phyloP scores from a whole-genome alignment of 2,329 filamentous ascomycete species.

The Neoscytalidium dimidiatum region DNA sequence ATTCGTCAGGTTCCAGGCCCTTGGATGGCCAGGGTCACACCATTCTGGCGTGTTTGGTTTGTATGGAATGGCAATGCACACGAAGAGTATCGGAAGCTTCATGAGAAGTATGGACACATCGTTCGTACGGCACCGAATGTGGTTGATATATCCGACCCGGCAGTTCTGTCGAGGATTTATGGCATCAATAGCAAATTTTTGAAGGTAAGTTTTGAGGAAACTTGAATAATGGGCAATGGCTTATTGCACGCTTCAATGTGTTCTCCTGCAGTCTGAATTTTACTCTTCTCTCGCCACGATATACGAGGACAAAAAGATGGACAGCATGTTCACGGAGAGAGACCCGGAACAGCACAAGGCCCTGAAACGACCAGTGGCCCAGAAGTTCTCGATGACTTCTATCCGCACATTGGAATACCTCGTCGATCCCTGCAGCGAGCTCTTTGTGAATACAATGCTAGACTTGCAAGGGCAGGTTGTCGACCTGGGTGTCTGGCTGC shows the following conservation, averaged over 20 bases:
- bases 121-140: not conserved
- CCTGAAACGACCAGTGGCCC: not conserved
- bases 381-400: not conserved
- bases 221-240: too few relatives aligned
- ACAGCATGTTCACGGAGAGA: not conserved
- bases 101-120: not conserved
- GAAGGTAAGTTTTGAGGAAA: not conserved
- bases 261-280: not conserved
- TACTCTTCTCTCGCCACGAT: not conserved
- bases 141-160: not conserved
- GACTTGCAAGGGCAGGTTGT: constrained; percentile 37
- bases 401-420: not conserved
- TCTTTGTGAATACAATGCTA: constrained; percentile 1
- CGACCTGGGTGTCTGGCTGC: constrained; percentile 51
- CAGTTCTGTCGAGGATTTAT: not conserved
- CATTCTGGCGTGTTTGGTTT: not conserved
- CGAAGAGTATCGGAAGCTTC: not conserved
- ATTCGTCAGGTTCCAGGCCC: not conserved
- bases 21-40: not conserved
- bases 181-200: not conserved
- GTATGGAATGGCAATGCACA: not conserved
- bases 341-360: not conserved
- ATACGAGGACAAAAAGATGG: not conserved
- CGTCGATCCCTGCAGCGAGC: not conserved
- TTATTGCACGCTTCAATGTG: not conserved